These are phyloP conservation scores for Euphorbia peplus DNA, from an alignment of 345 rosid genomes.

Conservation along the genomic window DNA sequence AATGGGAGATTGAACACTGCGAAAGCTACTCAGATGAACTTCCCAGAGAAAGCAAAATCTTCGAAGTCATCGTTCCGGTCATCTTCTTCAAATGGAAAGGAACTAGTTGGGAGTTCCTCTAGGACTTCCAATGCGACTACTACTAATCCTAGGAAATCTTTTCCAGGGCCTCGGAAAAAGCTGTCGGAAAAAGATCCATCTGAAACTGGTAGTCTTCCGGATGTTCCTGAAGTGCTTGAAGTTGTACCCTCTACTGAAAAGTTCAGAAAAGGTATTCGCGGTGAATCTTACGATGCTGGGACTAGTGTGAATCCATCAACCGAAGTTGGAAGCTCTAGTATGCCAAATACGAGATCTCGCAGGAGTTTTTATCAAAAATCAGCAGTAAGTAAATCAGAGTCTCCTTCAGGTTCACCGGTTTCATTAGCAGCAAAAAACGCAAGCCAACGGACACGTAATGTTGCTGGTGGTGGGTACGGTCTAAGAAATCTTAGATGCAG, in stretches of 20 bases:
- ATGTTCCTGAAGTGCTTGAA: conserved; percentile 47
- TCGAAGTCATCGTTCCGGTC: conserved; percentile 42
- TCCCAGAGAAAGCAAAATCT: conserved; percentile 52
- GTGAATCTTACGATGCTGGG: conserved; percentile 33
- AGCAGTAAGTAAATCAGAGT: conserved; percentile 40
- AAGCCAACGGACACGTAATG: conserved; percentile 34
- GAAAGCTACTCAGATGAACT: conserved; percentile 44
- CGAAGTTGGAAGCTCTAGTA: conserved; percentile 50
- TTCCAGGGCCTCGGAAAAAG: conserved; percentile 45
- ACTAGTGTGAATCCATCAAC: conserved; percentile 23
- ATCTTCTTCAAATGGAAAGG: conserved; percentile 61
- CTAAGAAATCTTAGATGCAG: conserved; percentile 52
- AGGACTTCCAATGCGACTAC: conserved; percentile 35
- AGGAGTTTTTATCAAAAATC: conserved; percentile 44
- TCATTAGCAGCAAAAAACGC: conserved; percentile 41
- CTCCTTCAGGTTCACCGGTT: conserved; percentile 29
- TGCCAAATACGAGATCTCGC: conserved; percentile 43
- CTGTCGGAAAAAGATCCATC: conserved; percentile 51
- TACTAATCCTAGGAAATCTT: conserved; percentile 36
- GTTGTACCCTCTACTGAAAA: conserved; percentile 35
- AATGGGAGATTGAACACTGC: conserved; percentile 50
- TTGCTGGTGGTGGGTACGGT: conserved; percentile 41
- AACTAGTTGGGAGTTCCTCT: conserved; percentile 67
- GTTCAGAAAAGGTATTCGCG: conserved; percentile 35
- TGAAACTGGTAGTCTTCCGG: conserved; percentile 57